Evolutionary conservation across 2,329 filamentous ascomycete species (phyloP).

Genomic region (Botryotinia convoluta): DNA sequence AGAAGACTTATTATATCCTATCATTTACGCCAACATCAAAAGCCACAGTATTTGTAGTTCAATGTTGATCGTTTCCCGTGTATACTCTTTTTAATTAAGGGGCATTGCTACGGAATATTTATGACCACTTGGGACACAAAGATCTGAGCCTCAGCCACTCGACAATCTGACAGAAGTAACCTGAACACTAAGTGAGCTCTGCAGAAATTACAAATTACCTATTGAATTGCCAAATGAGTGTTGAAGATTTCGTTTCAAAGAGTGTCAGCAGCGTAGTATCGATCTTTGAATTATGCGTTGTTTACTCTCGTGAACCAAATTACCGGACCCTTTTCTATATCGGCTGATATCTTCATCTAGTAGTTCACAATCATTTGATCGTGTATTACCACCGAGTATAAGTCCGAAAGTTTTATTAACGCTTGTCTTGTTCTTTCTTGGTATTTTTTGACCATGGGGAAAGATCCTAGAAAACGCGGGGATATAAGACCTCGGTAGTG

Average conservation of each 20-base stretch:
- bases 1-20: background rate
- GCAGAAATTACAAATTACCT: background rate
- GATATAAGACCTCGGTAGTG: slow-evolving; percentile 10
- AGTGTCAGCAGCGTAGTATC: slow-evolving; percentile 8
- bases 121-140: slow-evolving; percentile 10
- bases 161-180: slow-evolving; percentile 19
- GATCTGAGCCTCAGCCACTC: slow-evolving; percentile 16
- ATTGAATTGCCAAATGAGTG: background rate
- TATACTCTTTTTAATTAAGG: slow-evolving; percentile 7
- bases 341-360: slow-evolving; percentile 12
- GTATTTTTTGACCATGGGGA: slow-evolving; percentile 1
- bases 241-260: slow-evolving; percentile 1
- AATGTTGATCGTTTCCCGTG: background rate
- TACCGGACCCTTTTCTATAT: slow-evolving; percentile 10
- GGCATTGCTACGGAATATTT: slow-evolving; percentile 13
- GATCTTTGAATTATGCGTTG: slow-evolving; percentile 1
- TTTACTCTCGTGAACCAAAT: slow-evolving; percentile 18
- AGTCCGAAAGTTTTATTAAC: slow-evolving; percentile 9
- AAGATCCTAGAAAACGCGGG: background rate
- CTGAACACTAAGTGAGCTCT: background rate
- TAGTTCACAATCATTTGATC: slow-evolving; percentile 16
- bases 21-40: background rate
- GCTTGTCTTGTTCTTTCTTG: background rate
- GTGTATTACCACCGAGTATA: slow-evolving; percentile 21
- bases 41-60: background rate